Evolutionary conservation across 768 basidiomycete genomes (phyloP).

Genomic region (Bullera alba): DNA sequence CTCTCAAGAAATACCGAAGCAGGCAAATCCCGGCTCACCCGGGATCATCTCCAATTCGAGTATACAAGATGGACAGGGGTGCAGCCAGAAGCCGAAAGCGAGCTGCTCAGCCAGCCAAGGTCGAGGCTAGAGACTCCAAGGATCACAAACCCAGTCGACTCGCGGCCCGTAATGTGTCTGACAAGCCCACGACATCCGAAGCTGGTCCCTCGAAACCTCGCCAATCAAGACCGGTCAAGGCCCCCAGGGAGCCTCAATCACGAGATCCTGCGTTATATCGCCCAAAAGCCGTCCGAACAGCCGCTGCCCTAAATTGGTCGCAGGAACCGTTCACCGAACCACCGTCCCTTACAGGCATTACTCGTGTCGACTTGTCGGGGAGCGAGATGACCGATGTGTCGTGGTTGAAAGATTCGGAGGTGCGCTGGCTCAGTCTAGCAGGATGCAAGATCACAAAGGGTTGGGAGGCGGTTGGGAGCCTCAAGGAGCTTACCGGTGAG

Average conservation of each 20-base stretch:
- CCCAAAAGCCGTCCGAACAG: constrained; percentile 34
- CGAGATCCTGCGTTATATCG: constrained; percentile 26
- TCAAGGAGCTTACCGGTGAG: constrained; percentile 31
- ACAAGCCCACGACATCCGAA: not conserved
- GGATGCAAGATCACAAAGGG: constrained; percentile 26
- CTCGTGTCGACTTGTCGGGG: constrained; percentile 25
- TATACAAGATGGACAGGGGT: constrained; percentile 38
- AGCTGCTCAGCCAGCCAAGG: constrained; percentile 1
- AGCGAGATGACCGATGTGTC: constrained; percentile 26
- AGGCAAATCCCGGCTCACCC: too few species aligned
- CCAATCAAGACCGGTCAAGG: not conserved
- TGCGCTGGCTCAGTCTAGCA: constrained; percentile 34
- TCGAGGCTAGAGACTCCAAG: not conserved
- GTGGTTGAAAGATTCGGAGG: constrained; percentile 20
- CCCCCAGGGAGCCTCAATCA: not conserved
- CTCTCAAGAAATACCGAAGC: too few species aligned
- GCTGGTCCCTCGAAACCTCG: constrained; percentile 1
- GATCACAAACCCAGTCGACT: not conserved
- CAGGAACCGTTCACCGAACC: constrained; percentile 24
- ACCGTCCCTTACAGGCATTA: constrained; percentile 16
- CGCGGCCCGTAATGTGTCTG: not conserved
- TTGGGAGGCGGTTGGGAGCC: constrained; percentile 34
- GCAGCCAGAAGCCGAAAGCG: constrained; percentile 34
- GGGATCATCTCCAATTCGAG: too few species aligned
- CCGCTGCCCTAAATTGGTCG: constrained; percentile 27